These are phyloP conservation scores for Piper betle DNA, from an alignment of 164 flowering plant genomes.

Conservation along the genomic window DNA sequence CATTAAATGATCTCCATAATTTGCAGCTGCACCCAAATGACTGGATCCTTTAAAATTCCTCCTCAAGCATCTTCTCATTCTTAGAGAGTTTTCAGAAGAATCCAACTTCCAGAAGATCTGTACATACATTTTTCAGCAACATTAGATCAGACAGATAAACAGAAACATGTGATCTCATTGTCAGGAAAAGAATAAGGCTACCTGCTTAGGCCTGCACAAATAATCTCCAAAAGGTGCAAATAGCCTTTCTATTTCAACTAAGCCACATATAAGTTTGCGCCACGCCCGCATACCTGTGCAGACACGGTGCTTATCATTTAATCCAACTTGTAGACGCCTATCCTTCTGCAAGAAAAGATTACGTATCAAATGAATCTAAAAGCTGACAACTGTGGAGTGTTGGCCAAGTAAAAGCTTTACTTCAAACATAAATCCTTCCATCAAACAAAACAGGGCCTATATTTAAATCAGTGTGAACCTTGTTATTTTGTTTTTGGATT, in stretches of 20 bases:
- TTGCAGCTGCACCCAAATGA: constrained; percentile 89
- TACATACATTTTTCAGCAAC: neutral
- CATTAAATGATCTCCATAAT: constrained; percentile 48
- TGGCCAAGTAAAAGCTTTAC: no score
- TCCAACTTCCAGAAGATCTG: constrained; percentile 97
- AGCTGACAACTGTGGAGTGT: no score
- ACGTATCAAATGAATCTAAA: neutral
- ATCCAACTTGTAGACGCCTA: constrained; percentile 69
- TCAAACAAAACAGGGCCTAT: no score
- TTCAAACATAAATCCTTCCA: no score
- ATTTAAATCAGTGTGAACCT: no score
- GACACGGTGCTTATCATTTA: constrained; percentile 41
- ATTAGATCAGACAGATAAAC: neutral
- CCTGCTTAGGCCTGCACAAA: constrained; percentile 42
- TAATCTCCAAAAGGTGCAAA: constrained; percentile 59
- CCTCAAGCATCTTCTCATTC: constrained; percentile 80
- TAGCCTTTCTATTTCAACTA: constrained; percentile 68
- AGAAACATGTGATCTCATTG: neutral
- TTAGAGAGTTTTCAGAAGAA: constrained; percentile 75
- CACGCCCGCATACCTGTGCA: constrained; percentile 65
- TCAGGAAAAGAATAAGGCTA: constrained; percentile 23
- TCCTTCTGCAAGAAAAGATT: constrained; percentile 53
- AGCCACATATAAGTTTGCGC: constrained; percentile 81
- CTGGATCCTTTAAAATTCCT: constrained; percentile 73
- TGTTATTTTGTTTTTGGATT: no score